Percentiles rank a stretch among this genome's conserved stretches.
phyloP scores from a whole-genome alignment of 371 early-diverging fungal genomes.

The Lichtheimia corymbifera region DNA sequence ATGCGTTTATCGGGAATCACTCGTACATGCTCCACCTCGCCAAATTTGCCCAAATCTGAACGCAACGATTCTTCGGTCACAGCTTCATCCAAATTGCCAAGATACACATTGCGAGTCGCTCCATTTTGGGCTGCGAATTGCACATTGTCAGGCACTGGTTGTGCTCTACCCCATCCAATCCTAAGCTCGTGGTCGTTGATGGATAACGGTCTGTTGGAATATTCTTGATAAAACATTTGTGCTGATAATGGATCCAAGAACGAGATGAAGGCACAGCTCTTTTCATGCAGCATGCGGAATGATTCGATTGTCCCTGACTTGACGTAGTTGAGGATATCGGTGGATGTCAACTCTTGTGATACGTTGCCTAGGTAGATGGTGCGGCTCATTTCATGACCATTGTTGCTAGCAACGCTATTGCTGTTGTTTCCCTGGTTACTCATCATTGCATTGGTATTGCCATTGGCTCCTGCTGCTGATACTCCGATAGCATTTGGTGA shows the following conservation, averaged over 20 bases:
- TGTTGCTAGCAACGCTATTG: constrained; percentile 77
- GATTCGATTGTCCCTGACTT: constrained; percentile 75
- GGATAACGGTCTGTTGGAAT: constrained; percentile 28
- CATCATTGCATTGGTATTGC: constrained; percentile 4
- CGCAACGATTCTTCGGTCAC: constrained; percentile 53
- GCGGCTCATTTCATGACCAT: constrained; percentile 29
- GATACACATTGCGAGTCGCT: constrained; percentile 77
- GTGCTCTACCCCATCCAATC: constrained; percentile 83
- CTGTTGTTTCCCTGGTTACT: constrained; percentile 26
- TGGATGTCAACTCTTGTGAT: constrained; percentile 57
- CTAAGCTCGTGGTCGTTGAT: constrained; percentile 59
- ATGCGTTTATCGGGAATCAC: constrained; percentile 70
- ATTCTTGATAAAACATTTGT: constrained; percentile 52
- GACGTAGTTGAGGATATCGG: constrained; percentile 73
- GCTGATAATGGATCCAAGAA: constrained; percentile 75
- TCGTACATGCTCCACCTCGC: constrained; percentile 71
- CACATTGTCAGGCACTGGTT: constrained; percentile 47
- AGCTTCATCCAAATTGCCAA: constrained; percentile 66
- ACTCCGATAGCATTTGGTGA: background rate
- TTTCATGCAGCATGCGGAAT: constrained; percentile 72
- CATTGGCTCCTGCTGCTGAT: background rate
- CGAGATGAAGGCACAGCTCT: constrained; percentile 78
- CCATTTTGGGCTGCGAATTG: constrained; percentile 62
- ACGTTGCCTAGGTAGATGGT: constrained; percentile 83
- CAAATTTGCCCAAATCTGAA: constrained; percentile 63